Conservation (phyloP, 768 basidiomycete species). For the Rhodotorula diobovata region DNA sequence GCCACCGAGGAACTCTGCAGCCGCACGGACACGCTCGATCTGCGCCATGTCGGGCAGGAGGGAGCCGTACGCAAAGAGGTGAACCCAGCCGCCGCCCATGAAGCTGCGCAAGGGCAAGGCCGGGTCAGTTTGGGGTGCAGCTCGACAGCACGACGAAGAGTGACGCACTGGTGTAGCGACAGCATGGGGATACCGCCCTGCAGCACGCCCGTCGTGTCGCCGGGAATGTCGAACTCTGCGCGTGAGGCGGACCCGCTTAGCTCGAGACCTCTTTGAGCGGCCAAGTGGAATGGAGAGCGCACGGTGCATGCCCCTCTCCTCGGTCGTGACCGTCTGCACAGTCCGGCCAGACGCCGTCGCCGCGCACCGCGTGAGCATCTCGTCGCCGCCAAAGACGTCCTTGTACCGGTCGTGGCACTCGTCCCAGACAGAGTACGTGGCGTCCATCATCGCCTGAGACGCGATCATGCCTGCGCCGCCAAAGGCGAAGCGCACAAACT, state of each 20-base stretch:
- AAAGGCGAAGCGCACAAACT: conserved; percentile 38
- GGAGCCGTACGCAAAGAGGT: conserved; percentile 32
- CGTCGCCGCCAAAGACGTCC: conserved; percentile 39
- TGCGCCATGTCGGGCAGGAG: conserved; percentile 26
- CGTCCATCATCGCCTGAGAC: not conserved
- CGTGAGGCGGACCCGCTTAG: too few relatives aligned
- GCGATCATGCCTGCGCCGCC: conserved; percentile 39
- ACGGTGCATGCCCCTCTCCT: conserved; percentile 38
- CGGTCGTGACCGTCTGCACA: conserved; percentile 28
- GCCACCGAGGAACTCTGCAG: conserved; percentile 38
- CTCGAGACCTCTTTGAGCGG: not conserved
- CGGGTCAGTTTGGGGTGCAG: not conserved
- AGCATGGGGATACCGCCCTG: conserved; percentile 39
- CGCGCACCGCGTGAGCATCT: conserved; percentile 41
- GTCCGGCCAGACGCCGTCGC: conserved; percentile 21
- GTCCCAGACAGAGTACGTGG: conserved; percentile 29
- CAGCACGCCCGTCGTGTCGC: conserved; percentile 39
- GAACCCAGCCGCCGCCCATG: conserved; percentile 7
- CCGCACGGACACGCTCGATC: conserved; percentile 18
- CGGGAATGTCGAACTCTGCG: conserved; percentile 42
- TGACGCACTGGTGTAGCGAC: conserved; percentile 35
- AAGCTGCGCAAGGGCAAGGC: not conserved
- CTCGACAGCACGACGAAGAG: not conserved
- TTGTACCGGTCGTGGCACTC: conserved; percentile 32
- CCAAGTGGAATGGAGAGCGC: not conserved